phyloP scores from a whole-genome alignment of 129 eudicot genomes.

The Gnaphalium uliginosum region DNA sequence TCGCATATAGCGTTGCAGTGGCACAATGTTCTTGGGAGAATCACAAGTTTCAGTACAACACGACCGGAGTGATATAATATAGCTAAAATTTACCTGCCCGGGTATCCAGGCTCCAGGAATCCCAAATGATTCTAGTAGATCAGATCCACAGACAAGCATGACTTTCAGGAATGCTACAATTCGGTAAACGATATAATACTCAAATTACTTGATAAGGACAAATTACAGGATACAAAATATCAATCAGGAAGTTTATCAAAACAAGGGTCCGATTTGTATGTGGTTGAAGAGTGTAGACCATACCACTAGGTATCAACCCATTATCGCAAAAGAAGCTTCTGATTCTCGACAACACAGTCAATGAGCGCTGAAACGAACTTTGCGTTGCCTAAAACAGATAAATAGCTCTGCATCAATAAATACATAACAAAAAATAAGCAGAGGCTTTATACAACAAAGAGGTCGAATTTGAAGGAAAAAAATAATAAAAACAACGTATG shows the following conservation, averaged over 20 bases:
- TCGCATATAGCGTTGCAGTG: neutral
- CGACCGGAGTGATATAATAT: constrained; percentile 2
- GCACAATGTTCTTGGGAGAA: neutral
- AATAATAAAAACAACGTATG: neutral
- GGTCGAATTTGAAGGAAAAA: constrained; percentile 6
- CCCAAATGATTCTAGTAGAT: constrained; percentile 77
- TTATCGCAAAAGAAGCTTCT: constrained; percentile 43
- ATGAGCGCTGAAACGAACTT: constrained; percentile 71
- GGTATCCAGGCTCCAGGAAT: constrained; percentile 86
- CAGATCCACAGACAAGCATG: constrained; percentile 95
- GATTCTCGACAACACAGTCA: constrained; percentile 79
- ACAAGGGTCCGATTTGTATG: neutral
- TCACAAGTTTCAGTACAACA: neutral
- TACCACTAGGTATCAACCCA: constrained; percentile 48
- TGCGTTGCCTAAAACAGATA: constrained; percentile 71
- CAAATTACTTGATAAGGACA: neutral
- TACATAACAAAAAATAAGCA: neutral
- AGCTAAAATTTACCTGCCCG: constrained; percentile 60
- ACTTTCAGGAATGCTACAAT: constrained; percentile 59
- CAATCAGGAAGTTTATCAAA: neutral
- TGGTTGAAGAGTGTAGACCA: neutral
- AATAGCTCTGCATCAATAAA: constrained; percentile 29
- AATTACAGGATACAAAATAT: no score
- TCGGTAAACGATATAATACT: constrained; percentile 5
- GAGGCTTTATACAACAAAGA: neutral